Percentiles rank a stretch among this genome's conserved stretches.
phyloP scores from a whole-genome alignment of 257 asterid species.

The Nicotiana otophora region DNA sequence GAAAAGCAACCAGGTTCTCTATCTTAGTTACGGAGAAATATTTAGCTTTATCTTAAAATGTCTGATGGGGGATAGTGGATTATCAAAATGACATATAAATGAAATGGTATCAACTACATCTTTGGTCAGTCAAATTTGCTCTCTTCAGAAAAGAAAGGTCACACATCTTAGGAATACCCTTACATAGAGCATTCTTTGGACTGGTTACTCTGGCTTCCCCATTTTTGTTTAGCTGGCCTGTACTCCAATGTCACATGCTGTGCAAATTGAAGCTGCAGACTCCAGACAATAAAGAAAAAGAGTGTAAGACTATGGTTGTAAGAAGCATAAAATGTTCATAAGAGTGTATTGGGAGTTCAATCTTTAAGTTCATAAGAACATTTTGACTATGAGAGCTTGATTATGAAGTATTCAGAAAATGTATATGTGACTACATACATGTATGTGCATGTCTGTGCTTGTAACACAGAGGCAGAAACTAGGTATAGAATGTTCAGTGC shows the following conservation, averaged over 20 bases:
- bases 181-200: conserved; percentile 23
- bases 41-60: neutral
- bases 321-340: neutral
- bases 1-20: neutral
- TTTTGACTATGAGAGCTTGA: neutral
- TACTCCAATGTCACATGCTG: conserved; percentile 40
- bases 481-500: neutral
- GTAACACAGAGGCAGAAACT: neutral
- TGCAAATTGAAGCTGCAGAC: conserved; percentile 48
- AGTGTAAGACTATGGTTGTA: neutral
- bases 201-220: conserved; percentile 7
- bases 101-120: neutral
- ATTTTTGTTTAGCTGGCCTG: conserved; percentile 21
- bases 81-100: neutral
- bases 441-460: neutral
- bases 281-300: neutral
- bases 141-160: conserved; percentile 1
- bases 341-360: neutral
- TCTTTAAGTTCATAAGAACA: neutral
- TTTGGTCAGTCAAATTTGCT: neutral
- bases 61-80: neutral
- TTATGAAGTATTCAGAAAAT: neutral
- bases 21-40: neutral
- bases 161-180: conserved; percentile 3
- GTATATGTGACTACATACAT: neutral